Conservation (phyloP, 2,329 filamentous ascomycete species). For the Aspergillus udagawae region DNA sequence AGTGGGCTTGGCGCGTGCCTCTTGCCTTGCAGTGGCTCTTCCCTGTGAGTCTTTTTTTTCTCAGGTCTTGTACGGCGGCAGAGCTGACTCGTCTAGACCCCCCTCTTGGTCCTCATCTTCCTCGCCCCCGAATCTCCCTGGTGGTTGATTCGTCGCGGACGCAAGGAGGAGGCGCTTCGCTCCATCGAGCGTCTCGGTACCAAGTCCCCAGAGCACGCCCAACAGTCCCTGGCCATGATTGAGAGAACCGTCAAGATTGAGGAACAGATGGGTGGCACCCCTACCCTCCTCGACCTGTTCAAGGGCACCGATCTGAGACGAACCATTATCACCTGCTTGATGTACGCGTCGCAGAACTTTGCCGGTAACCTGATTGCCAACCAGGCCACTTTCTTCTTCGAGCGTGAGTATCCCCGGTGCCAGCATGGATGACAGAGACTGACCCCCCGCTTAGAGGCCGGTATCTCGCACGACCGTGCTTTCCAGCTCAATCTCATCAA, state of each 20-base stretch:
- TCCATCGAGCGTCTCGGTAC: slow-evolving; percentile 23
- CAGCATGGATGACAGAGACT: slow-evolving; percentile 8
- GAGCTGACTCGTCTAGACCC: slow-evolving; percentile 18
- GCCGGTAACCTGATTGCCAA: slow-evolving; percentile 61
- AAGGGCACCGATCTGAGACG: slow-evolving; percentile 31
- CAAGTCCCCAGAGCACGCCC: slow-evolving; percentile 11
- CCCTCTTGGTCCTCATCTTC: slow-evolving; percentile 24
- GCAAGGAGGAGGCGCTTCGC: slow-evolving; percentile 19
- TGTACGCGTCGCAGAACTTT: slow-evolving; percentile 43
- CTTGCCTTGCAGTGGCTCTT: slow-evolving; percentile 29
- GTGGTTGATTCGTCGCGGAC: slow-evolving; percentile 26
- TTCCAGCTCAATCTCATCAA: slow-evolving; percentile 30
- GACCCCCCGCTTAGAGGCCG: slow-evolving; percentile 20
- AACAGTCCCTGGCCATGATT: slow-evolving; percentile 28
- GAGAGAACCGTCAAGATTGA: slow-evolving; percentile 32
- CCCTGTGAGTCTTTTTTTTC: slow-evolving; percentile 24
- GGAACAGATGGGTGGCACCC: slow-evolving; percentile 19
- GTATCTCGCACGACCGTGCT: slow-evolving; percentile 19
- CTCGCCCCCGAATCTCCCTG: slow-evolving; percentile 26
- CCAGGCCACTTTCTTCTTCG: slow-evolving; percentile 60
- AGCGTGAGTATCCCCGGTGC: slow-evolving; percentile 18
- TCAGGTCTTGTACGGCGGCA: not conserved
- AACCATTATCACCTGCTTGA: slow-evolving; percentile 29
- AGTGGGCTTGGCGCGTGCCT: slow-evolving; percentile 26
- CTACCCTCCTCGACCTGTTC: slow-evolving; percentile 27